Evolutionary conservation across 352 stramenopile species (phyloP).

Genomic region (Nothophytophthora sp.): DNA sequence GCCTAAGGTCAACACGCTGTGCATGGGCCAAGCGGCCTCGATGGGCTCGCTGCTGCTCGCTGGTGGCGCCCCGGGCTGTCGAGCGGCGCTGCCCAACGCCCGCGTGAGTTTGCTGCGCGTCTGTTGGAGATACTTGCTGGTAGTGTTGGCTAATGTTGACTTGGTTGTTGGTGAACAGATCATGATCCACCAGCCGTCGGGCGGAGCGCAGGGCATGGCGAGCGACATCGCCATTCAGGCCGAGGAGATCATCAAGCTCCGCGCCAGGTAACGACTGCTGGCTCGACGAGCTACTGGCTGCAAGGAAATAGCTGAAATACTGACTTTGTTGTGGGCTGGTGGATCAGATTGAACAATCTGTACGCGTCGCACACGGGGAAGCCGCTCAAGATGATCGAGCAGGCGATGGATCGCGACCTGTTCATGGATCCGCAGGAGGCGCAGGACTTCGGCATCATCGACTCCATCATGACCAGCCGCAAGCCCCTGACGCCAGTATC

Average conservation of each 20-base stretch:
- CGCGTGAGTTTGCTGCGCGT: conserved; percentile 52
- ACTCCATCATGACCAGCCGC: conserved; percentile 78
- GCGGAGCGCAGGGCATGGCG: conserved; percentile 96
- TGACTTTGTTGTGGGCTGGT: conserved; percentile 2
- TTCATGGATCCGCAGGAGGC: conserved; percentile 84
- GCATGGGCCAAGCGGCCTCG: conserved; percentile 96
- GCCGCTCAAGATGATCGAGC: conserved; percentile 76
- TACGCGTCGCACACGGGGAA: conserved; percentile 78
- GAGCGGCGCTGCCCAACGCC: conserved; percentile 93
- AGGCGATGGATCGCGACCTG: conserved; percentile 86
- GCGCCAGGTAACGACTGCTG: conserved; percentile 56
- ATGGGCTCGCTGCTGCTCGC: conserved; percentile 97
- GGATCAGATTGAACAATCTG: conserved; percentile 69
- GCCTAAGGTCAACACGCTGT: conserved; percentile 97
- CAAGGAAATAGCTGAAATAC: neutral
- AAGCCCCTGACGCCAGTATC: conserved; percentile 12
- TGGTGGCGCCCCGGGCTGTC: conserved; percentile 86
- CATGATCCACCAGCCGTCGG: conserved; percentile 98
- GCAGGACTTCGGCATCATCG: conserved; percentile 83
- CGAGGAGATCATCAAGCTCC: conserved; percentile 97
- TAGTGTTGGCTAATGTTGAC: neutral
- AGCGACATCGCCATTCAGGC: conserved; percentile 99
- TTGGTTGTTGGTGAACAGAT: conserved; percentile 44
- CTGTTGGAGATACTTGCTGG: neutral
- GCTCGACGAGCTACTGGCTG: too few relatives aligned